These are phyloP conservation scores for Ceriops tagal DNA, from an alignment of 345 rosid genomes.

Conservation along the genomic window DNA sequence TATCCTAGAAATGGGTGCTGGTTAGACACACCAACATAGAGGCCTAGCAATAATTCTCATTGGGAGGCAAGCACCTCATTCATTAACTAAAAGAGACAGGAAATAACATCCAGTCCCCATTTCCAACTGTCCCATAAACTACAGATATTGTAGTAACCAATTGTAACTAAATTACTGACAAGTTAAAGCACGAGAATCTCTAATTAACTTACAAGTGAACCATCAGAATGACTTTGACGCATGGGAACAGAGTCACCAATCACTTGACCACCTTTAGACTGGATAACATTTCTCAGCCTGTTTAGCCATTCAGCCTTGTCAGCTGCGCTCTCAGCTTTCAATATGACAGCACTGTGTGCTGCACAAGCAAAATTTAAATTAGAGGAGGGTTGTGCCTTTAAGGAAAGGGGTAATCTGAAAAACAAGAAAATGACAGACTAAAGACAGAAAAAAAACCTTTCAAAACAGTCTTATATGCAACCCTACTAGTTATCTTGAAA, in stretches of 20 bases:
- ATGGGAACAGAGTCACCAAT: constrained; percentile 51
- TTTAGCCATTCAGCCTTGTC: constrained; percentile 88
- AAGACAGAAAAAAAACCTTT: constrained; percentile 57
- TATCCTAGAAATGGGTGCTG: constrained; percentile 47
- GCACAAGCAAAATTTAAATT: constrained; percentile 27
- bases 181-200: not conserved
- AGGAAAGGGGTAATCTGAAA: not conserved
- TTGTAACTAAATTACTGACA: not conserved
- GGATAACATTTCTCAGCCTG: constrained; percentile 65
- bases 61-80: not conserved
- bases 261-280: constrained; percentile 64
- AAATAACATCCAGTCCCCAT: not conserved
- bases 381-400: not conserved
- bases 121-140: constrained; percentile 5
- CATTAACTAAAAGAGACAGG: not conserved
- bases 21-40: not conserved
- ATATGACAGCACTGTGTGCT: constrained; percentile 83
- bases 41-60: not conserved
- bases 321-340: constrained; percentile 82
- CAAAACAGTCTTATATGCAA: constrained; percentile 89
- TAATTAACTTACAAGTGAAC: constrained; percentile 84
- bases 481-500: constrained; percentile 81
- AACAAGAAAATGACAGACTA: constrained; percentile 3
- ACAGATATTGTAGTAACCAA: not conserved
- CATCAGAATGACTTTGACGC: constrained; percentile 94